Evolutionary conservation across 768 basidiomycete genomes (phyloP).

Genomic region (Amanita rimosa): DNA sequence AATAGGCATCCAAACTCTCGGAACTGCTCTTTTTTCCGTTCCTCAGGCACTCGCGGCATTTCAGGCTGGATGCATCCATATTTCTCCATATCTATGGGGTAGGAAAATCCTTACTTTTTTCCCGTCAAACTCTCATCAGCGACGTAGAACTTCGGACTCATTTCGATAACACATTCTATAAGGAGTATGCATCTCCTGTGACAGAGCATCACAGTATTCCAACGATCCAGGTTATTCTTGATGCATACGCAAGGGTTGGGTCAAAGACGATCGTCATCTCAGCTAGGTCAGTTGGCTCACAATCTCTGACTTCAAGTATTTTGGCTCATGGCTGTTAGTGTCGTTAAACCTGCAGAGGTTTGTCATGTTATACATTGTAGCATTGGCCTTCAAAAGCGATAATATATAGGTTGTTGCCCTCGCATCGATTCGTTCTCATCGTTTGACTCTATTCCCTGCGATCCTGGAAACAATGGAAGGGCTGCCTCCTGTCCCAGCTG

Average conservation of each 20-base stretch:
- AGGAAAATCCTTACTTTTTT: neutral
- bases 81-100: conserved; percentile 51
- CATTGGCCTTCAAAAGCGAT: neutral
- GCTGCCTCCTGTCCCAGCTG: conserved; percentile 13
- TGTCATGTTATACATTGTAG: neutral
- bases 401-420: conserved; percentile 28
- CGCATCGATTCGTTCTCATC: conserved; percentile 26
- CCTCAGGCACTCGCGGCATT: conserved; percentile 44
- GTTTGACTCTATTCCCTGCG: conserved; percentile 29
- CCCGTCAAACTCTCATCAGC: neutral
- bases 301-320: neutral
- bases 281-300: neutral
- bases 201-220: neutral
- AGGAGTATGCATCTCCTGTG: neutral
- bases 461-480: conserved; percentile 27
- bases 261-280: neutral
- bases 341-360: neutral
- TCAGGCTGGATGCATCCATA: conserved; percentile 39
- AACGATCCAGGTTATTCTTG: neutral
- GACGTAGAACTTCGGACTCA: neutral
- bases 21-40: conserved; percentile 41
- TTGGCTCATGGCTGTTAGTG: neutral
- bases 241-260: neutral
- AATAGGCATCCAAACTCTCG: conserved; percentile 39
- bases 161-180: neutral